Conservation (phyloP, 805 yeast genomes). For the Candida gorgasii region DNA sequence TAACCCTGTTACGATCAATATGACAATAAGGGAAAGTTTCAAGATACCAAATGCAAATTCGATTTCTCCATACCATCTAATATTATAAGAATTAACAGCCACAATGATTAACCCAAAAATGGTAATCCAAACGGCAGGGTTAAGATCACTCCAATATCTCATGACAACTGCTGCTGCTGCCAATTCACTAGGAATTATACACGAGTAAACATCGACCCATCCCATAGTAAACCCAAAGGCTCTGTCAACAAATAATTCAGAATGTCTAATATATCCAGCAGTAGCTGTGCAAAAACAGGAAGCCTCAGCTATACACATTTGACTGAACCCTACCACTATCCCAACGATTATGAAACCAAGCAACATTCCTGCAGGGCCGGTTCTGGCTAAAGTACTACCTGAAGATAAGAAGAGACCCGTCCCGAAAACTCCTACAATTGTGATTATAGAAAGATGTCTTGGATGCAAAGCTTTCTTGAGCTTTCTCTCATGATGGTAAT, state of each 20-base stretch:
- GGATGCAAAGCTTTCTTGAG: constrained; percentile 18
- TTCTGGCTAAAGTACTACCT: constrained; percentile 49
- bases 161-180: constrained; percentile 48
- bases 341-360: constrained; percentile 53
- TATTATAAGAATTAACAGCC: constrained; percentile 34
- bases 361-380: constrained; percentile 46
- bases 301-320: constrained; percentile 41
- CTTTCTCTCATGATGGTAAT: constrained; percentile 17
- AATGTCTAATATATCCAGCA: constrained; percentile 35
- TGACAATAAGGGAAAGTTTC: constrained; percentile 23
- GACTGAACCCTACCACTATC: constrained; percentile 34
- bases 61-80: constrained; percentile 37
- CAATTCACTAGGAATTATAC: constrained; percentile 41
- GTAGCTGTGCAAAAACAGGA: constrained; percentile 39
- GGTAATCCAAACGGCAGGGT: constrained; percentile 48
- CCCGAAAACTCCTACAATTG: constrained; percentile 34
- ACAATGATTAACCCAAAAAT: constrained; percentile 38
- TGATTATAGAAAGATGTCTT: constrained; percentile 23
- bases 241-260: constrained; percentile 42
- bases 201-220: constrained; percentile 39
- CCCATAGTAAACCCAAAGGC: constrained; percentile 50
- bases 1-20: constrained; percentile 21
- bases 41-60: constrained; percentile 29
- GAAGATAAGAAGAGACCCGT: constrained; percentile 59
- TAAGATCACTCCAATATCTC: constrained; percentile 46